phyloP scores from a whole-genome alignment of 2,329 filamentous ascomycete genomes.

The Epicoccum sorghinum region DNA sequence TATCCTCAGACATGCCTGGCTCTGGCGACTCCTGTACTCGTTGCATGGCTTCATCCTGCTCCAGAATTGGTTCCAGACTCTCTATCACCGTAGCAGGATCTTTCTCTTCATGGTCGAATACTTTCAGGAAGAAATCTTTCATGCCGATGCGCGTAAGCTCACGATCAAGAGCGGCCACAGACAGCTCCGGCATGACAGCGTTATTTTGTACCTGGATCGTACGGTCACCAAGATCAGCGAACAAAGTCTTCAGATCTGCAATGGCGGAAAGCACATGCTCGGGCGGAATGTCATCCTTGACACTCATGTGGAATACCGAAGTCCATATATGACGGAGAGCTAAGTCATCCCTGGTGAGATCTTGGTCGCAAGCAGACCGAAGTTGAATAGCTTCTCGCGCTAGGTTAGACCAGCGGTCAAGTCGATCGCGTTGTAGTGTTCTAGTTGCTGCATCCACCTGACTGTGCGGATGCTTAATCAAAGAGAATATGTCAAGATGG shows the following conservation, averaged over 20 bases:
- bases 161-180: conserved; percentile 79
- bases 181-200: conserved; percentile 85
- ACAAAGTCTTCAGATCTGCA: conserved; percentile 64
- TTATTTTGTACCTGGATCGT: conserved; percentile 78
- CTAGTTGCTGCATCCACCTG: conserved; percentile 60
- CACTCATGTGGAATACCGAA: conserved; percentile 65
- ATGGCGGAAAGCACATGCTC: conserved; percentile 68
- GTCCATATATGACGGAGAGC: conserved; percentile 70
- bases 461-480: conserved; percentile 66
- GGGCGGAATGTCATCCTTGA: conserved; percentile 61
- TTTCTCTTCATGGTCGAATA: conserved; percentile 83
- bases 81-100: conserved; percentile 88
- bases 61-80: conserved; percentile 88
- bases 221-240: conserved; percentile 56
- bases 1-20: conserved; percentile 19
- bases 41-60: conserved; percentile 55
- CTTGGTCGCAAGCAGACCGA: conserved; percentile 32
- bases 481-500: conserved; percentile 68
- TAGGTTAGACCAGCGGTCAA: conserved; percentile 65
- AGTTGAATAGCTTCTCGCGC: conserved; percentile 60
- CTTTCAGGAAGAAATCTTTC: conserved; percentile 91
- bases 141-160: conserved; percentile 93
- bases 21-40: neutral
- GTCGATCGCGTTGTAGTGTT: conserved; percentile 61
- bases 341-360: conserved; percentile 49